phyloP scores from a whole-genome alignment of 1,284 basidiomycete species.

The Athelia sp. region DNA sequence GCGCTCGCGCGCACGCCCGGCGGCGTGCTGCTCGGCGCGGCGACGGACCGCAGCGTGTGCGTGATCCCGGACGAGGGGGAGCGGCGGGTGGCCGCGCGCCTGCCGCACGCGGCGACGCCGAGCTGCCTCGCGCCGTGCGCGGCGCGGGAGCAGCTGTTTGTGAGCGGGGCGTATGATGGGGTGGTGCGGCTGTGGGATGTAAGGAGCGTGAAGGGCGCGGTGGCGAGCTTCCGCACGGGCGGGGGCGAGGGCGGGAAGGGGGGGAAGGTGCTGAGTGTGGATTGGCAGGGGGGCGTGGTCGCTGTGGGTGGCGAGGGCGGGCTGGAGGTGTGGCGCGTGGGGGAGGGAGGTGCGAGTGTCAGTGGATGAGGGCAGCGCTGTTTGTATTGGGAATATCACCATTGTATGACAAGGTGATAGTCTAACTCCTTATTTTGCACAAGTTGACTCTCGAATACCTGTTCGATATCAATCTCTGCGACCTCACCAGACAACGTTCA shows the following conservation, averaged over 20 bases:
- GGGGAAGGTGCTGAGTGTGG: conserved; percentile 67
- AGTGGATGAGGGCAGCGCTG: conserved; percentile 5
- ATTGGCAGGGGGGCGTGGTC: conserved; percentile 72
- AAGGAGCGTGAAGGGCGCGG: conserved; percentile 57
- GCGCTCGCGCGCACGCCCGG: conserved; percentile 43
- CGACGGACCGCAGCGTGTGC: conserved; percentile 65
- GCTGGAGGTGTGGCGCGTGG: conserved; percentile 72
- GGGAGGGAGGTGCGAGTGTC: conserved; percentile 24
- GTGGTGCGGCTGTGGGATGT: conserved; percentile 85
- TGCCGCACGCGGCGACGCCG: conserved; percentile 72
- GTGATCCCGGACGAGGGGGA: conserved; percentile 30
- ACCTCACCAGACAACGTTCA: too few relatives aligned
- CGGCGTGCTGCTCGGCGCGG: conserved; percentile 49
- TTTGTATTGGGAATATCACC: too few relatives aligned
- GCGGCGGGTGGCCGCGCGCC: too few relatives aligned
- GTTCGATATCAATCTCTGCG: too few relatives aligned
- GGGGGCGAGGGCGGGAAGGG: conserved; percentile 40
- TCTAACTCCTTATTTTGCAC: too few relatives aligned
- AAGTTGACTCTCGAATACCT: too few relatives aligned
- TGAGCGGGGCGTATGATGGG: conserved; percentile 83
- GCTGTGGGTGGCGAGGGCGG: conserved; percentile 83
- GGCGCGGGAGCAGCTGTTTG: conserved; percentile 49
- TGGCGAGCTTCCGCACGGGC: conserved; percentile 59
- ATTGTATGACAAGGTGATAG: too few relatives aligned
- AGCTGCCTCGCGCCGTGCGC: conserved; percentile 59